Conservation (phyloP, 352 stramenopile species). For the Globisporangium nodosum region DNA sequence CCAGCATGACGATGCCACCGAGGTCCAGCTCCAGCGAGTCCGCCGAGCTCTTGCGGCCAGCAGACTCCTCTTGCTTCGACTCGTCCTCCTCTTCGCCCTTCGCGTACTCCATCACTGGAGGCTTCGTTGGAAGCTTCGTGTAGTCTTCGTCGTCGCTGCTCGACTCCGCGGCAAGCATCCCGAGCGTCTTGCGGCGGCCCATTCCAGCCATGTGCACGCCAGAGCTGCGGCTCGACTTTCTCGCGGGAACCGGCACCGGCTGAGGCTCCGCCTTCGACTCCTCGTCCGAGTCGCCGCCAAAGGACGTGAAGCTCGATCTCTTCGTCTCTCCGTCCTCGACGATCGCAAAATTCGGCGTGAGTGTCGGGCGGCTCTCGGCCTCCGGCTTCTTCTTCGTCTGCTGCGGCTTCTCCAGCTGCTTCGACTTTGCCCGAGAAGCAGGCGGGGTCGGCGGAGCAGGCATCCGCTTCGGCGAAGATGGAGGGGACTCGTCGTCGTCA, state of each 20-base stretch:
- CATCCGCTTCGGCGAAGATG: conserved; percentile 13
- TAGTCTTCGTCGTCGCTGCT: conserved; percentile 74
- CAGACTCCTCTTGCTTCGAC: conserved; percentile 14
- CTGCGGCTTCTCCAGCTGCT: neutral
- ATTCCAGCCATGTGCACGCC: conserved; percentile 57
- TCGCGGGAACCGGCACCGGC: conserved; percentile 34
- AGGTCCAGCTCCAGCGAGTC: conserved; percentile 81
- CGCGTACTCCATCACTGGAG: conserved; percentile 24
- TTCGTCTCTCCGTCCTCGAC: conserved; percentile 52
- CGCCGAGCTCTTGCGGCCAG: conserved; percentile 58
- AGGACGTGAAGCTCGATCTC: conserved; percentile 80
- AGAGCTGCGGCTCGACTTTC: conserved; percentile 24
- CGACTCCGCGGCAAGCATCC: conserved; percentile 67
- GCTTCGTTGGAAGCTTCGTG: conserved; percentile 50
- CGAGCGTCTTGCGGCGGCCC: conserved; percentile 59
- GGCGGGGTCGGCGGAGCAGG: conserved; percentile 21
- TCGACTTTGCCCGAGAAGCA: conserved; percentile 7
- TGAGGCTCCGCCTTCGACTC: conserved; percentile 70
- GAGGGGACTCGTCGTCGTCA: conserved; percentile 9
- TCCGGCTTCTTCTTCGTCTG: conserved; percentile 1
- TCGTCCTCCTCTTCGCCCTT: conserved; percentile 38
- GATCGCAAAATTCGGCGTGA: conserved; percentile 71
- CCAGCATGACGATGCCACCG: conserved; percentile 65
- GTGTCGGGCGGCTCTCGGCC: conserved; percentile 5
- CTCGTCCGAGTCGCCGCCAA: conserved; percentile 76